phyloP scores from a whole-genome alignment of 2,329 filamentous ascomycete species.

The Coniochaeta prunicola region DNA sequence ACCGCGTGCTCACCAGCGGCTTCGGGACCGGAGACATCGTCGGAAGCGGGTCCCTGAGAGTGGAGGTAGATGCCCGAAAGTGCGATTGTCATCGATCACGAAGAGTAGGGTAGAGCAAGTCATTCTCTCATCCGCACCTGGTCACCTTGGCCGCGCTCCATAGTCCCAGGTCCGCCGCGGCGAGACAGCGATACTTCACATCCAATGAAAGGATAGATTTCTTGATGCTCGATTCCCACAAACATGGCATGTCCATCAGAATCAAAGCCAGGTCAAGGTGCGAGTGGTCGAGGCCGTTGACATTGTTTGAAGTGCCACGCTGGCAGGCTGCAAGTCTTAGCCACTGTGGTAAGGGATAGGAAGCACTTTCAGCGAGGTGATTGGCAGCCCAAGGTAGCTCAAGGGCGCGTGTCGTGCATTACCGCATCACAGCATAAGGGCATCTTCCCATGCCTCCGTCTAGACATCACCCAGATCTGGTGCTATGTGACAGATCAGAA shows the following conservation, averaged over 20 bases:
- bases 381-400: constrained; percentile 12
- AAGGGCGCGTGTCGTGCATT: constrained; percentile 20
- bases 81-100: neutral
- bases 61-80: neutral
- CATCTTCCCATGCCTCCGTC: constrained; percentile 20
- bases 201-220: neutral
- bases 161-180: neutral
- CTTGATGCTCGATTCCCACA: neutral
- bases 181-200: neutral
- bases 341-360: constrained; percentile 12
- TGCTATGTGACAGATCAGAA: constrained; percentile 39
- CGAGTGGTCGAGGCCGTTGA: neutral
- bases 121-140: neutral
- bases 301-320: constrained; percentile 8
- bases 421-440: constrained; percentile 24
- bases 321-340: constrained; percentile 17
- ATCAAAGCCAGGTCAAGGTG: neutral
- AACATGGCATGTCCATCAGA: neutral
- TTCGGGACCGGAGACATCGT: neutral
- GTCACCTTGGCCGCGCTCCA: neutral
- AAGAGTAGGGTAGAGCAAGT: neutral
- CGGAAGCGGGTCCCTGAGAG: neutral
- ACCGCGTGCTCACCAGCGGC: neutral
- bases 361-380: neutral
- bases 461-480: constrained; percentile 39